Evolutionary conservation across 495 filamentous ascomycete species (phyloP), one percentile per base, ranked within the genome.

Genomic region (Bathelium albidoporum): DNA sequence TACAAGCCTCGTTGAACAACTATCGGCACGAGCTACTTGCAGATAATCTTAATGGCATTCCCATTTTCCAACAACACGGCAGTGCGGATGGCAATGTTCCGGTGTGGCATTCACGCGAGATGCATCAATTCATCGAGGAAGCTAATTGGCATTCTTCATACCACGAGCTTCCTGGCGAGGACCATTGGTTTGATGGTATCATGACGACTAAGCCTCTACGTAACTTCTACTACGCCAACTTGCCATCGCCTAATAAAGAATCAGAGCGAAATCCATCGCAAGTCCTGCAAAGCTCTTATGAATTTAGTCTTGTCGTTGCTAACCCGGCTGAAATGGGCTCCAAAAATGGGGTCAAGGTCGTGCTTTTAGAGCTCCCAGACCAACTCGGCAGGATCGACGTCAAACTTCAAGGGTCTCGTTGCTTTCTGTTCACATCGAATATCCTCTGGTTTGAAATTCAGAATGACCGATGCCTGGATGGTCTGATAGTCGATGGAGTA

Each of bases 51-150:
- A 70, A 73, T 20, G 82, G 78, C 36, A 83, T 84, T 28, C 83
- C 81, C 12, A 73, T 85, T 16, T 58, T 81, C 32, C 79, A 81
- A 64, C 83, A 85, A 64, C 83, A 86, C 69, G 82, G 83, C 32
- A 73, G 73, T 28, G 64, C 69, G 14, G 83, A 85, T 67, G 79
- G 82, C 65, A 86, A 85, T 72, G 83, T 86, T 14, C 83, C 83
- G 1, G 70, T 73, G 18, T 84, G 79, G 66, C 80, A 86, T 73
- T 83, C 82, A 1, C 74, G 83, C 18, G 69, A 81, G 20, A 79
- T 86, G 69, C 70, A 74, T 36, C 75, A 78, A 61, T 72, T 82
- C 28, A 63, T 82, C 2, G 72, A 71, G 26, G 72, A 81, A 64
- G 70, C 68, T 49, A 70, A 71, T 12, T 75, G 71, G 64, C 65